These are phyloP conservation scores for Tulasnella sp. DNA, from an alignment of 768 basidiomycete species.

Conservation along the genomic window DNA sequence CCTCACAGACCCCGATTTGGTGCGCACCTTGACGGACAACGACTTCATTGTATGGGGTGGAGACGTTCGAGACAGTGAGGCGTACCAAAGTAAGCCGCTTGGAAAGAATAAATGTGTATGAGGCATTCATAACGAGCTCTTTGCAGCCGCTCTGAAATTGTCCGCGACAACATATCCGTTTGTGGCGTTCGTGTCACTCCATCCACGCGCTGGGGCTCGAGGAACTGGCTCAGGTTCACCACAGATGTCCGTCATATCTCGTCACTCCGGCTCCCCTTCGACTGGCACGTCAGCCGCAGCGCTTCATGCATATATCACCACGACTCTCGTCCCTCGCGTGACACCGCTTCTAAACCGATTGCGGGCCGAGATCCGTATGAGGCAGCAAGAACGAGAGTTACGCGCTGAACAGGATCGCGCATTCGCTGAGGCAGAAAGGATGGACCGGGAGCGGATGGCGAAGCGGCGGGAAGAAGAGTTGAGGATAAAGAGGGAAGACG, in stretches of 20 bases:
- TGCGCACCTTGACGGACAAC: slow-evolving; percentile 58
- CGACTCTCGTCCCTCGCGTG: slow-evolving; percentile 70
- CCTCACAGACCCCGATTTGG: slow-evolving; percentile 59
- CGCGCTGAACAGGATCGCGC: slow-evolving; percentile 77
- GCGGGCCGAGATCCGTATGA: slow-evolving; percentile 29
- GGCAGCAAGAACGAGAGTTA: slow-evolving; percentile 34
- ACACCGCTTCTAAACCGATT: slow-evolving; percentile 60
- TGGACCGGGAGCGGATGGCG: slow-evolving; percentile 60
- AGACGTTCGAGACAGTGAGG: slow-evolving; percentile 71
- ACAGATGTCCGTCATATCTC: slow-evolving; percentile 68
- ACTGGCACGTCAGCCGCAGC: slow-evolving; percentile 51
- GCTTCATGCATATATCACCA: slow-evolving; percentile 55
- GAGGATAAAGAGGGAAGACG: slow-evolving; percentile 28
- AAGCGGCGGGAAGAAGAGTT: slow-evolving; percentile 40
- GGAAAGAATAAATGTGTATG: neutral
- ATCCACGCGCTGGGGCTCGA: slow-evolving; percentile 42
- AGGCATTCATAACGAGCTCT: slow-evolving; percentile 14
- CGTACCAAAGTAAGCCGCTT: slow-evolving; percentile 52
- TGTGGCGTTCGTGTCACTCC: slow-evolving; percentile 80
- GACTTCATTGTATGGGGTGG: slow-evolving; percentile 84
- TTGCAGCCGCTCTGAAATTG: slow-evolving; percentile 53
- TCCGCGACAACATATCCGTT: slow-evolving; percentile 89
- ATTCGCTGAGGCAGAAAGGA: slow-evolving; percentile 49
- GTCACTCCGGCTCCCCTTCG: slow-evolving; percentile 58
- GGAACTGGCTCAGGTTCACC: slow-evolving; percentile 31